Evolutionary conservation across 225 moss, liverwort and hornwort species (phyloP).

Genomic region (Marchantia polymorpha): DNA sequence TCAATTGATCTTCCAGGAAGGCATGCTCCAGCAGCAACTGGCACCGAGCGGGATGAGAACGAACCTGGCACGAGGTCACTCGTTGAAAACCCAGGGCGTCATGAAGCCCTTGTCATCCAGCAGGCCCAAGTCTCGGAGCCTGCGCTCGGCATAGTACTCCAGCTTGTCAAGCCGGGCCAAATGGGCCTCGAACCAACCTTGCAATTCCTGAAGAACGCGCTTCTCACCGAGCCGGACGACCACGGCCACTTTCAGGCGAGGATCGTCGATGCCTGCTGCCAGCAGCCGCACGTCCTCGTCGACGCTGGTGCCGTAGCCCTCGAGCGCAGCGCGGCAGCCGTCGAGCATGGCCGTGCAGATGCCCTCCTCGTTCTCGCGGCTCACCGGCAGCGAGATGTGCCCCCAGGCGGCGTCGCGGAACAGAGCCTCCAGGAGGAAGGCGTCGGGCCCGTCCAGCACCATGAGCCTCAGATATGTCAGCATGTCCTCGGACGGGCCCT

Average conservation of each 20-base stretch:
- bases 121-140: conserved; percentile 83
- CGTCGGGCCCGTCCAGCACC: conserved; percentile 73
- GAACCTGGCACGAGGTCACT: not conserved
- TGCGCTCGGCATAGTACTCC: conserved; percentile 91
- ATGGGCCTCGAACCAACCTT: conserved; percentile 91
- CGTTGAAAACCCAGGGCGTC: conserved; percentile 82
- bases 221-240: conserved; percentile 91
- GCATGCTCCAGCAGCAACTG: not conserved
- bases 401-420: conserved; percentile 82
- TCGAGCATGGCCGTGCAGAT: conserved; percentile 81
- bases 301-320: conserved; percentile 56
- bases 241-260: conserved; percentile 60
- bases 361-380: conserved; percentile 84
- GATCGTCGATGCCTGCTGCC: conserved; percentile 42
- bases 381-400: conserved; percentile 76
- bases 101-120: conserved; percentile 87
- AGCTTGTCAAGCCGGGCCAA: conserved; percentile 64
- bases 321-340: conserved; percentile 71
- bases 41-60: too few species aligned
- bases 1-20: not conserved
- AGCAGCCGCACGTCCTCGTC: conserved; percentile 76
- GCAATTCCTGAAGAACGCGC: conserved; percentile 84
- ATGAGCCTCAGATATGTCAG: conserved; percentile 86
- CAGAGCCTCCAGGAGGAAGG: conserved; percentile 91
- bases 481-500: conserved; percentile 84